Percentiles rank a stretch among this genome's conserved stretches.
These are phyloP conservation scores for Tetrapisispora fleetii DNA, from an alignment of 805 yeast genomes.

Conservation along the genomic window DNA sequence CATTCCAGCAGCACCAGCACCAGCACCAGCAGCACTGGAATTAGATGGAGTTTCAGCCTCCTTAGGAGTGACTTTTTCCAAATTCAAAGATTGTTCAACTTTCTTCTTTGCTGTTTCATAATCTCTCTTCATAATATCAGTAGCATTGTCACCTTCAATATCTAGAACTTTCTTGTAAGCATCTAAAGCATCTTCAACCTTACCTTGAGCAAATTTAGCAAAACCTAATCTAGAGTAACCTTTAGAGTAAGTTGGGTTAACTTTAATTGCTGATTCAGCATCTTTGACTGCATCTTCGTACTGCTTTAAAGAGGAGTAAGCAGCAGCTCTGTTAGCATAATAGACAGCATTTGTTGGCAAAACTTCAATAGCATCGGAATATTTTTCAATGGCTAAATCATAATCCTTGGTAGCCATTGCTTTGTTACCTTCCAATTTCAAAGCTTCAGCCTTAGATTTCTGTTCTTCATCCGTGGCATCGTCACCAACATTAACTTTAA, in stretches of 20 bases:
- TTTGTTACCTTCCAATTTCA: conserved; percentile 82
- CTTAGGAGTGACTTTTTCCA: conserved; percentile 18
- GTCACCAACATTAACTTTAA: conserved; percentile 34
- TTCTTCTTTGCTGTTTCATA: conserved; percentile 87
- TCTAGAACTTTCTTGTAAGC: conserved; percentile 86
- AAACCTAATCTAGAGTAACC: conserved; percentile 93
- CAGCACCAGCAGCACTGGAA: conserved; percentile 21
- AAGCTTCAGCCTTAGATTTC: conserved; percentile 66
- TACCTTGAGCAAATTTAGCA: conserved; percentile 91
- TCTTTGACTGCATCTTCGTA: conserved; percentile 74
- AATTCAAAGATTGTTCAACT: conserved; percentile 61
- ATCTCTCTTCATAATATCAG: conserved; percentile 87
- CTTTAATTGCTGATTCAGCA: conserved; percentile 69
- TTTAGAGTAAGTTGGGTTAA: conserved; percentile 75
- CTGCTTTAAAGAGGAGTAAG: conserved; percentile 67
- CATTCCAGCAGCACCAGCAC: conserved; percentile 21
- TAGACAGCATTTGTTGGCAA: conserved; percentile 71
- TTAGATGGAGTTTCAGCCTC: conserved; percentile 11
- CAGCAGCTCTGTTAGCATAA: conserved; percentile 93
- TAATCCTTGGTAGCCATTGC: conserved; percentile 74
- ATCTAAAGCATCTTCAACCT: conserved; percentile 76
- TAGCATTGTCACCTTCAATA: conserved; percentile 73
- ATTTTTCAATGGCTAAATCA: conserved; percentile 60
- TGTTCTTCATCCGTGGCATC: conserved; percentile 38
- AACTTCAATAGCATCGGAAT: conserved; percentile 68